Conservation (phyloP, 2,329 filamentous ascomycete genomes). For the Mycosphaerelloides madeirae region DNA sequence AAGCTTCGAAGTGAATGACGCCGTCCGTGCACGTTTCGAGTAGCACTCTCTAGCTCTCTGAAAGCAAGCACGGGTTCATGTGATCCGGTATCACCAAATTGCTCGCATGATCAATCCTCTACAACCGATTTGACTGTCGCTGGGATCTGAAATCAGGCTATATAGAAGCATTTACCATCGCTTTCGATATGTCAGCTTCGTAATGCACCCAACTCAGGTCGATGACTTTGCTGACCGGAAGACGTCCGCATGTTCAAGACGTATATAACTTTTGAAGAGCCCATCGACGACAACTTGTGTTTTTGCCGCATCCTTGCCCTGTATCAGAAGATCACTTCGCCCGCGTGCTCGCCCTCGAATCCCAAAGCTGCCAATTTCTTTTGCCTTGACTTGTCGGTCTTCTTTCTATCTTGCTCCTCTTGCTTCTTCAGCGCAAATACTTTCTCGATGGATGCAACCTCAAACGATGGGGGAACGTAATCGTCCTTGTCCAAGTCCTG, state of each 20-base stretch:
- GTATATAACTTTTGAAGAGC: conserved; percentile 26
- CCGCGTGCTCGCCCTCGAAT: conserved; percentile 81
- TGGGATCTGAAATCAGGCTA: too few relatives aligned
- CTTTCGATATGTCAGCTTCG: too few relatives aligned
- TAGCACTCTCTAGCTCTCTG: too few relatives aligned
- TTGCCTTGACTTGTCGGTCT: conserved; percentile 65
- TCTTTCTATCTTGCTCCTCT: conserved; percentile 64
- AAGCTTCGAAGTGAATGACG: too few relatives aligned
- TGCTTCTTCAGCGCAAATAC: conserved; percentile 71
- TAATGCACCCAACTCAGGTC: too few relatives aligned
- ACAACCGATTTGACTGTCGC: too few relatives aligned
- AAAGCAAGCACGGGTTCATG: too few relatives aligned
- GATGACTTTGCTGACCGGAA: neutral
- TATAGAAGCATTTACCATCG: too few relatives aligned
- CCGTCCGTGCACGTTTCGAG: too few relatives aligned
- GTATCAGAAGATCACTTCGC: conserved; percentile 64
- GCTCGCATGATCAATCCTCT: too few relatives aligned
- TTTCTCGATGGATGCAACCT: conserved; percentile 60
- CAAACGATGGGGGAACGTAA: conserved; percentile 67
- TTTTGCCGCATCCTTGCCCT: neutral
- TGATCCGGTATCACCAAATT: too few relatives aligned
- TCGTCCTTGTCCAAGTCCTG: conserved; percentile 92
- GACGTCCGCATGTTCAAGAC: conserved; percentile 36
- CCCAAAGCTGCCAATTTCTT: conserved; percentile 71
- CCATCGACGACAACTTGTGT: conserved; percentile 3